Evolutionary conservation across 1,284 basidiomycete genomes (phyloP), one percentile per base, ranked within the genome.

Genomic region (Sporisorium graminicola): DNA sequence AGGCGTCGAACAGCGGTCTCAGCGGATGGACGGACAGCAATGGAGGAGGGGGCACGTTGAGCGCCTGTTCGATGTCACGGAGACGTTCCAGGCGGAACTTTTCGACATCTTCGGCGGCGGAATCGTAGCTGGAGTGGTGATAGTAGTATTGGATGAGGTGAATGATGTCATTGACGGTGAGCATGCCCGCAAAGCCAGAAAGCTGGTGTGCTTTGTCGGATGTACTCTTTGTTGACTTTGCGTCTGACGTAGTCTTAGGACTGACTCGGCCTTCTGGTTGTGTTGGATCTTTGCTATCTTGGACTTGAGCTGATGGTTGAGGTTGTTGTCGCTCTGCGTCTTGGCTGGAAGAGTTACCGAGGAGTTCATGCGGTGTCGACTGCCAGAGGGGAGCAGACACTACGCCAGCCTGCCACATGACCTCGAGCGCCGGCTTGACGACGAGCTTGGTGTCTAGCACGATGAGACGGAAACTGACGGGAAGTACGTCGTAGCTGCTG

Each of bases 361-460:
- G 63, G 22, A 65, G 27, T 3, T 77, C 69, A 7, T 59, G 58
- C 5, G 74, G 80, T 2, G 82, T 83, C 3, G 82, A 83, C 49
- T 83, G 82, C 84, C 96, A 99, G n/a, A 99, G 88, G 4, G 97
- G 96, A 4, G 97, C 97, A 5, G 96, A 98, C 6, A 99, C 96
- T 63, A 99, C 95, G n/a, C 77, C 82, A 6, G 84, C 81, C 67
- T 84, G 83, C 76, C 78, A 84, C 83, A 85, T 85, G 71, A 85
- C 82, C 8, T 85, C 84, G 14, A 85, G 66, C 14, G 84, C 84
- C 0, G 84, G 80, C 59, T 80, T 80, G 51, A 85, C 80, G 6
- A 82, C 80, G 26, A 85, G 78, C 49, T 83, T 80, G 9, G 82
- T 85, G 87, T 99, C 97, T 59, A 99, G 90, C 20, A 98, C 94